A percentile compares a stretch with the other conserved stretches of the same genome.
Conservation (phyloP, 129 eudicot species). For the Flaveria brownii region DNA sequence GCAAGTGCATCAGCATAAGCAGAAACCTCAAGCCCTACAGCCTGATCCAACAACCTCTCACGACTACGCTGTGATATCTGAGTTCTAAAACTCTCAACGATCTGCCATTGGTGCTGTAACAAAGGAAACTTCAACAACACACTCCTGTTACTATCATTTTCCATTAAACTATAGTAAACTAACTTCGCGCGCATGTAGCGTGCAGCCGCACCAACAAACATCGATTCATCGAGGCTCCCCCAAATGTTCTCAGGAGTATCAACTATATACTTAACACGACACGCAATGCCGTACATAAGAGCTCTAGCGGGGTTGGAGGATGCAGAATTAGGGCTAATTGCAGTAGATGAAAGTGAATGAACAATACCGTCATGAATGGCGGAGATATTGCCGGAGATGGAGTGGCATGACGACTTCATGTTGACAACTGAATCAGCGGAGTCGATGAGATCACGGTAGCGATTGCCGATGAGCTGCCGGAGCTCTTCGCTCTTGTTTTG, state of each 20-base stretch:
- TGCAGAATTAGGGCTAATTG: conserved; percentile 28
- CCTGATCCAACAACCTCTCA: conserved; percentile 69
- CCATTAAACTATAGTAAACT: conserved; percentile 49
- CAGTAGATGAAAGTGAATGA: conserved; percentile 51
- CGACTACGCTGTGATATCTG: conserved; percentile 88
- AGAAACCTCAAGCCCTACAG: conserved; percentile 40
- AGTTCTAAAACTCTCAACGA: conserved; percentile 80
- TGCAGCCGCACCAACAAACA: conserved; percentile 70
- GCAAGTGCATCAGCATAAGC: conserved; percentile 89
- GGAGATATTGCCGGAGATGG: conserved; percentile 61
- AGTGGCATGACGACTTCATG: conserved; percentile 76
- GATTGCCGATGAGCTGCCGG: conserved; percentile 84
- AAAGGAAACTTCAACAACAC: conserved; percentile 61
- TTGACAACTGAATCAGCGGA: conserved; percentile 86
- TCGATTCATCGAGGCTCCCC: conserved; percentile 86
- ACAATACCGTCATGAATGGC: conserved; percentile 51
- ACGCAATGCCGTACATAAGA: conserved; percentile 69
- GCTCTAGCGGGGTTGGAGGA: conserved; percentile 53
- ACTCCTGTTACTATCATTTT: conserved; percentile 34
- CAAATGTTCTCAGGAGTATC: conserved; percentile 94
- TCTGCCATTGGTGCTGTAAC: conserved; percentile 88
- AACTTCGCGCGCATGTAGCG: conserved; percentile 75
- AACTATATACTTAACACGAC: conserved; percentile 86
- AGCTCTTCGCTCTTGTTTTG: conserved; percentile 84
- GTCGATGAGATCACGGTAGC: conserved; percentile 92